phyloP scores from a whole-genome alignment of 1,139 yeast species.

The Arxiozyma slooffiae region DNA sequence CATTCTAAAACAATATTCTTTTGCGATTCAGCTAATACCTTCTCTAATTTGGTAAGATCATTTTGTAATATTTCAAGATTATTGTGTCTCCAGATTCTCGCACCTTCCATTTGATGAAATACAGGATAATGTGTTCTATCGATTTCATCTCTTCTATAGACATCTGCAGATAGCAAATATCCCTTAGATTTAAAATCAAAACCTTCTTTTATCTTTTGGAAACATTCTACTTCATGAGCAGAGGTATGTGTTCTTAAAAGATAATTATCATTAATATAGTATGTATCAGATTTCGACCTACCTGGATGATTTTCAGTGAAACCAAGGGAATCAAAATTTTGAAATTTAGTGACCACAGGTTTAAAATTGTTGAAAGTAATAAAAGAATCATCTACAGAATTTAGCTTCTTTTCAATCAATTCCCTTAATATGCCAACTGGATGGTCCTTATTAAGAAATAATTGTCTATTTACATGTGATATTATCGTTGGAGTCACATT shows the following conservation, averaged over 20 bases:
- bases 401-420: slow-evolving; percentile 59
- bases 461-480: slow-evolving; percentile 56
- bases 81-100: slow-evolving; percentile 65
- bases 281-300: slow-evolving; percentile 84
- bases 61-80: slow-evolving; percentile 24
- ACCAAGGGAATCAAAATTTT: slow-evolving; percentile 85
- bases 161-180: slow-evolving; percentile 89
- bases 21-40: slow-evolving; percentile 36
- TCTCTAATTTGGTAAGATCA: slow-evolving; percentile 29
- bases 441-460: slow-evolving; percentile 66
- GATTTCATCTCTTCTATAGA: slow-evolving; percentile 88
- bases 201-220: slow-evolving; percentile 26
- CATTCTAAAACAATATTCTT: slow-evolving; percentile 25
- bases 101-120: slow-evolving; percentile 97
- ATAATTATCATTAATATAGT: slow-evolving; percentile 64
- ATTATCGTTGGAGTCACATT: slow-evolving; percentile 73
- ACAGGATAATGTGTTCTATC: slow-evolving; percentile 96
- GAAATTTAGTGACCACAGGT: slow-evolving; percentile 72
- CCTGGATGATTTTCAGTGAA: slow-evolving; percentile 93
- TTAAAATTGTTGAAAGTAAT: slow-evolving; percentile 55
- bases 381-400: slow-evolving; percentile 63
- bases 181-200: slow-evolving; percentile 59
- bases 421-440: slow-evolving; percentile 82
- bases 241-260: slow-evolving; percentile 89
- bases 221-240: slow-evolving; percentile 89